Conservation (phyloP, 495 filamentous ascomycete species). For the Neurospora sp. region DNA sequence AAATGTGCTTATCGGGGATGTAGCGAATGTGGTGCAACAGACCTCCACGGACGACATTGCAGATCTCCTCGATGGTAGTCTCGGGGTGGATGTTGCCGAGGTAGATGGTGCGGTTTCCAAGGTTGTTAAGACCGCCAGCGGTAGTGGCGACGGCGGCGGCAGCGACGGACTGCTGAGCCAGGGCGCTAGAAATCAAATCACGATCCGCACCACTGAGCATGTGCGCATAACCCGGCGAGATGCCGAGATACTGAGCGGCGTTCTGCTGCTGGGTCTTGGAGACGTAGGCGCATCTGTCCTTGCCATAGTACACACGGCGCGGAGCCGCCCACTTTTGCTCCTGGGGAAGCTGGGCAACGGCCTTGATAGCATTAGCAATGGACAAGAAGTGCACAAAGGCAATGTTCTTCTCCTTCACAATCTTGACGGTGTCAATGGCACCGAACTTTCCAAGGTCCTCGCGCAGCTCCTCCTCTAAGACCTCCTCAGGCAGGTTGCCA, state of each 20-base stretch:
- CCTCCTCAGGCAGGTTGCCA: slow-evolving; percentile 84
- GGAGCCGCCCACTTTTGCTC: slow-evolving; percentile 95
- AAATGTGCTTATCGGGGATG: slow-evolving; percentile 99
- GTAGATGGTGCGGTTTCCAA: slow-evolving; percentile 96
- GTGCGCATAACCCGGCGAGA: slow-evolving; percentile 94
- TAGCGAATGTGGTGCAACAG: slow-evolving; percentile 96
- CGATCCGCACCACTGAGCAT: slow-evolving; percentile 92
- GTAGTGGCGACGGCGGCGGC: slow-evolving; percentile 94
- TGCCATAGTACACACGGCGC: slow-evolving; percentile 93
- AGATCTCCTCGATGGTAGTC: slow-evolving; percentile 97
- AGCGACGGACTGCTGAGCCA: slow-evolving; percentile 95
- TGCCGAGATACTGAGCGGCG: slow-evolving; percentile 93
- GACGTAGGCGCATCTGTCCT: slow-evolving; percentile 95
- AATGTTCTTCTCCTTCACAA: slow-evolving; percentile 96
- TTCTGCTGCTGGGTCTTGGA: slow-evolving; percentile 99
- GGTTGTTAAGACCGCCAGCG: slow-evolving; percentile 90
- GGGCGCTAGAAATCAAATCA: slow-evolving; percentile 87
- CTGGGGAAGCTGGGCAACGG: slow-evolving; percentile 92
- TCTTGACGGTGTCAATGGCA: slow-evolving; percentile 92
- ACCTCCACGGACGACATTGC: slow-evolving; percentile 90
- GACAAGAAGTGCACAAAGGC: slow-evolving; percentile 97
- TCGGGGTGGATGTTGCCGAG: slow-evolving; percentile 98
- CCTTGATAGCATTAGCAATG: slow-evolving; percentile 96
- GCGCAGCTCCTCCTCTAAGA: slow-evolving; percentile 80
- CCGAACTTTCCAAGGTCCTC: slow-evolving; percentile 97